Conservation (phyloP, 2,329 filamentous ascomycete genomes). For the Elsinoe arachidis region DNA sequence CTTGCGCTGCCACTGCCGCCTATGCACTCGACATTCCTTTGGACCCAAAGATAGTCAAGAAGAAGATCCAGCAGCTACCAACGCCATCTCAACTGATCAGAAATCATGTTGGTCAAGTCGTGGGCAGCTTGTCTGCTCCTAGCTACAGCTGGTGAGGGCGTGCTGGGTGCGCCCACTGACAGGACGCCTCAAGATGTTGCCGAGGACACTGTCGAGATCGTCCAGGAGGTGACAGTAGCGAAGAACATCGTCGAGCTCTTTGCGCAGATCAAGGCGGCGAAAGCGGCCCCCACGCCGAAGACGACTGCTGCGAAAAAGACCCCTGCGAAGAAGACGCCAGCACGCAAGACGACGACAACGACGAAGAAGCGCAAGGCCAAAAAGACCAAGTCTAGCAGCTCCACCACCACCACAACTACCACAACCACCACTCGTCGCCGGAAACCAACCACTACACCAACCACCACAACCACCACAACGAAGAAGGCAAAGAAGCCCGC, state of each 20-base stretch:
- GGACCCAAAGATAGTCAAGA: not conserved
- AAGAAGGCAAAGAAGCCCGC: not conserved
- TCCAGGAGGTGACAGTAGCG: not conserved
- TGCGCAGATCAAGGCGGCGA: constrained; percentile 28
- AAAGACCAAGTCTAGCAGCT: not conserved
- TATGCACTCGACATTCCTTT: not conserved
- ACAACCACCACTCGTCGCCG: not conserved
- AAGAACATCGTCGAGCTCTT: not conserved
- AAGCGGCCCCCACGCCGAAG: constrained; percentile 34
- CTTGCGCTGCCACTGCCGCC: constrained; percentile 4
- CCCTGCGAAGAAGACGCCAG: constrained; percentile 20
- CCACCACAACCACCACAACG: not conserved
- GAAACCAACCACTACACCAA: not conserved
- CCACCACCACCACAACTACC: not conserved
- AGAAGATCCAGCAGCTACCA: not conserved
- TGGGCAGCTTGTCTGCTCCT: constrained; percentile 9
- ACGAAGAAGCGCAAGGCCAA: not conserved
- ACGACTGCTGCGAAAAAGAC: constrained; percentile 30
- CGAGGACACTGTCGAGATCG: not conserved
- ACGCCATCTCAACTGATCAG: not conserved
- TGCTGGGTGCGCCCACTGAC: not conserved
- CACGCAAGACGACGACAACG: not conserved
- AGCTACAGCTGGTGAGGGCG: not conserved
- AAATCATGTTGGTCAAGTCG: constrained; percentile 3
- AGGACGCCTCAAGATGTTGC: not conserved